Base-by-base conservation (phyloP, 805 yeast species). In the Debaryomyces hansenii region DNA sequence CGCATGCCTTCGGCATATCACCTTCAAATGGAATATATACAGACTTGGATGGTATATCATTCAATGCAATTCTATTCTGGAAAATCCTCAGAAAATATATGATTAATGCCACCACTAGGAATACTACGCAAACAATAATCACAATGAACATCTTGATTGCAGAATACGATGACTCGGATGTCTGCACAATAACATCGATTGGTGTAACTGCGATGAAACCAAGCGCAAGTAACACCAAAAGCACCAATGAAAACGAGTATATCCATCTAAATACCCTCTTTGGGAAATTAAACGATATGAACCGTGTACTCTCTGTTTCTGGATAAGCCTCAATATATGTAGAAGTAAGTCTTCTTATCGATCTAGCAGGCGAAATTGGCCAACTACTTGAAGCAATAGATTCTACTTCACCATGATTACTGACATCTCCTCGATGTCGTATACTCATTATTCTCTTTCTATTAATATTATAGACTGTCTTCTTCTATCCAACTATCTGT, bases 121-220 rank as follows among this genome's bases (percentile, higher is more conserved):
- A 82, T 1, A 81, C 66, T 2, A 83, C 88, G 56, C 87, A 75
- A 5, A 86, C 89, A 38, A 83, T 79, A 6, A 87, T 81, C 16
- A 90, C 88, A 48, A 91, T 88, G 51, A 91, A 84, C 3, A 92
- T 80, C 60, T 90, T 89, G 61, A 88, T 71, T 1, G 88, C 94
- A 55, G 87, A 80, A 49, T 80, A 79, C 10, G 74, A 66, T 4
- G 80, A 67, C 6, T 71, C 70, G 2, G 81, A 71, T 1, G 85
- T 74, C 53, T 80, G 78, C 1, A 79, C 70, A 49, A 90, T 82
- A 27, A 90, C 82, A 64, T 92, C 97, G 12, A 90, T 79, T 0
- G 96, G 96, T 0, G 92, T 71, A 7, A 86, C 87, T 1, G 87
- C 71, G 21, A 83, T 70, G 45, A 90, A 78, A 0, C 83, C 88